Base-by-base conservation (phyloP, 495 filamentous ascomycete genomes). In the Thermothielavioides terrestris region DNA sequence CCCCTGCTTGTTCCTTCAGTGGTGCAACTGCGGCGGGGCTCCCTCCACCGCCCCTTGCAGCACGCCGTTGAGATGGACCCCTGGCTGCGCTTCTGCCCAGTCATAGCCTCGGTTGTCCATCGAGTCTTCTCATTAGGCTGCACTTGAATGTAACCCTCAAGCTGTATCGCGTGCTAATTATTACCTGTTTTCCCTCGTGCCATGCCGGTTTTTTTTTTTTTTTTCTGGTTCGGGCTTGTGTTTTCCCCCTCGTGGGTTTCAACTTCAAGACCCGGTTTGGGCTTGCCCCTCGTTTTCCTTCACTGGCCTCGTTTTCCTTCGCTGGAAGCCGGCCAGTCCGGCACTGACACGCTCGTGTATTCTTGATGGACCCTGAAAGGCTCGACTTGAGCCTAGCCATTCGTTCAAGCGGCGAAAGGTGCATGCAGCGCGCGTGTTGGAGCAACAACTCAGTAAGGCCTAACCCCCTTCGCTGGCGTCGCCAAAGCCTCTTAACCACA, bases 1-100 rank as follows among this genome's bases (percentile, higher is more conserved):
- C 42, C 53, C 30, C 10, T 21, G 25, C 11, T 35, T 37, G 22
- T 37, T 40, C 20, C 47, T 43, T 38, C 39, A 32, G 15, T 43
- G 35, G 53, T 41, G 35, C n/a, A 42, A 42, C 15, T 30, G n/a
- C 7, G 22, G 35, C 46, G 22, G 42, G 31, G 17, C 46, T 26
- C 39, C 32, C n/a, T n/a, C n/a, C n/a, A n/a, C n/a, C n/a, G n/a
- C n/a, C n/a, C n/a, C n/a, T n/a, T n/a, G n/a, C n/a, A n/a, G n/a
- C n/a, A n/a, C n/a, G n/a, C n/a, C n/a, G n/a, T n/a, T n/a, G n/a
- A n/a, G n/a, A n/a, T n/a, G n/a, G n/a, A 46, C 31, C 7, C 30
- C 27, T 45, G 26, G 43, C 21, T 40, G 25, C 25, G n/a, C 17
- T 23, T 14, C 10, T 40, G n/a, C n/a, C n/a, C n/a, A n/a, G n/a